Evolutionary conservation across 192 early-diverging fungal species (phyloP).

Genomic region (Coemansia sp.): DNA sequence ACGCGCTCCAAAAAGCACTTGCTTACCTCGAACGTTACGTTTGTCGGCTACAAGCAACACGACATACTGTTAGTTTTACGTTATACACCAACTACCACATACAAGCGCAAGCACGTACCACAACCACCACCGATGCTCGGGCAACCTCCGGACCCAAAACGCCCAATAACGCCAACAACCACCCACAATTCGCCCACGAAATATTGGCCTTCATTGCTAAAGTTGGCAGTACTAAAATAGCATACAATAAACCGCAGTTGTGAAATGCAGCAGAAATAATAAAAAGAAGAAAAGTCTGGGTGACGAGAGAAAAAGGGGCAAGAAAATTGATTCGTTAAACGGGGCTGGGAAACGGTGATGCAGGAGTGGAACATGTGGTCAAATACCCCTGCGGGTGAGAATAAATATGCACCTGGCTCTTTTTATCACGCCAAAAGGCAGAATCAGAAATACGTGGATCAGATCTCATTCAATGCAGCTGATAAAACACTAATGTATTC

Average conservation of each 20-base stretch:
- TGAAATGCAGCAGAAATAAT: background rate
- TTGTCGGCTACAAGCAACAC: slow-evolving; percentile 32
- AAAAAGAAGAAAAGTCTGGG: slow-evolving; percentile 2
- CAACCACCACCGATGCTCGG: slow-evolving; percentile 29
- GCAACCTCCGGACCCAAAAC: slow-evolving; percentile 18
- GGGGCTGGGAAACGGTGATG: background rate
- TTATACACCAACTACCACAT: background rate
- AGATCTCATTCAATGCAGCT: background rate
- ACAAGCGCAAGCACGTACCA: slow-evolving; percentile 20
- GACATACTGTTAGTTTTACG: no score
- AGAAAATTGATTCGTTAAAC: no score
- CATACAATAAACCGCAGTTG: background rate
- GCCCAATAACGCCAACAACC: slow-evolving; percentile 16
- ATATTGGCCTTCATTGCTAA: slow-evolving; percentile 2
- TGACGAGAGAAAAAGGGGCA: background rate
- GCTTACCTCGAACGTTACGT: slow-evolving; percentile 49
- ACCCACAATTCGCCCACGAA: slow-evolving; percentile 8
- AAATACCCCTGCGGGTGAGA: background rate
- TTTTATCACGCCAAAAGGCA: no score
- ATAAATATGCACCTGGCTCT: no score
- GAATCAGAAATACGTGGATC: no score
- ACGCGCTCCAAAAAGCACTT: background rate
- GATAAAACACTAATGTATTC: background rate
- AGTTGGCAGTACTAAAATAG: background rate
- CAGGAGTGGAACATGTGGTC: background rate